Base-by-base conservation (phyloP, 2,329 filamentous ascomycete species). In the Neofusicoccum ribis region DNA sequence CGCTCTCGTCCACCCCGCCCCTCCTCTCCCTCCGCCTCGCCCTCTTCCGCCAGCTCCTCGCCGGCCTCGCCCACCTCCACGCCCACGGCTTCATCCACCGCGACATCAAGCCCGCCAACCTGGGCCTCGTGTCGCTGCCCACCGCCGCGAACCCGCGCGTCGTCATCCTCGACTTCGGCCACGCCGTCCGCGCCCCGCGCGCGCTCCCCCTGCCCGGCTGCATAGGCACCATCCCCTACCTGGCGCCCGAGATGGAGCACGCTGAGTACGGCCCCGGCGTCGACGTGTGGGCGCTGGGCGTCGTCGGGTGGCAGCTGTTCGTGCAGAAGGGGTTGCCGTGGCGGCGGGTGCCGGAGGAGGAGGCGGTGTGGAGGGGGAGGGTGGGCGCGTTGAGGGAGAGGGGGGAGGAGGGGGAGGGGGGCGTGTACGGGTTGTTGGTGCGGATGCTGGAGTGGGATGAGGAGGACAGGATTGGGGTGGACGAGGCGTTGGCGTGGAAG, bases 71-170 rank as follows among this genome's bases (percentile, higher is more conserved):
- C 27, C 65, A 49, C 50, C 63, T 66, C 34, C 65, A 66, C 34
- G 20, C 36, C 15, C 62, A 66, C 31, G 44, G 52, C 27, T 65
- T 51, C 41, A 49, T 66, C 36, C 65, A 66, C 54, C 63, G 65
- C 49, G 65, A 66, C 46, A 66, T 66, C 41, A 66, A 66, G 51
- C 62, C 62, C n/a, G 65, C 62, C 3, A 66, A 66, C 54, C 23
- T 66, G 2, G 63, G 62, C n/a, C 23, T 66, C 20, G 41, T 52
- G 4, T 41, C 51, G 1, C 27, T 36, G 6, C 23, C 23, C 27
- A 12, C 49, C 15, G 14, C 27, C n/a, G n/a, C n/a, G 6, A 20
- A 6, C 17, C 49, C 49, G 6, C 49, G 41, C 14, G 11, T 59
- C 37, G 41, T 59, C 27, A 47, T 66, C 23, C 46, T 66, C 15